Conservation (phyloP, 257 asterid species). For the Solanum virginianum region DNA sequence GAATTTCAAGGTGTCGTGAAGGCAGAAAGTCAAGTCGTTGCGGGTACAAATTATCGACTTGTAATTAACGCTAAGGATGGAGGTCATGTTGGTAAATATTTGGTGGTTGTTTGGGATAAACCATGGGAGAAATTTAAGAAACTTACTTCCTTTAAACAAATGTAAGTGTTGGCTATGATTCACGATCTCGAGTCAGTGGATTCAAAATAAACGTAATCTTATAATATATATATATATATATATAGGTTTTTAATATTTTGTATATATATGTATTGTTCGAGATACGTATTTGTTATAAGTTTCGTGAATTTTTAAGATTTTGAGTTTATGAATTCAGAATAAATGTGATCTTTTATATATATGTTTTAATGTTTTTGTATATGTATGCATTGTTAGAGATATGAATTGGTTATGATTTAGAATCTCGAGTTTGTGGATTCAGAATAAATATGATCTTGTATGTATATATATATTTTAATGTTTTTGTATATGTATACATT, state of each 20-base stretch:
- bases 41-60: slow-evolving; percentile 25
- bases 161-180: not conserved
- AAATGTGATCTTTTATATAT: not conserved
- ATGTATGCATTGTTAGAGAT: not conserved
- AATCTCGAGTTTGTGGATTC: not conserved
- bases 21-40: slow-evolving; percentile 24
- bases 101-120: slow-evolving; percentile 19
- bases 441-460: not conserved
- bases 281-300: not conserved
- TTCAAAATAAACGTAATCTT: not conserved
- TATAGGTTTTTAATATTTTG: not conserved
- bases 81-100: slow-evolving; percentile 3
- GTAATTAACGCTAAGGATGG: slow-evolving; percentile 15
- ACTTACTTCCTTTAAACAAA: slow-evolving; percentile 20
- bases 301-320: not conserved
- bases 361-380: not conserved
- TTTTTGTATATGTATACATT: not conserved
- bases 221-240: not conserved
- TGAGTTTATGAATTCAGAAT: not conserved
- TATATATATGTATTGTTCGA: not conserved
- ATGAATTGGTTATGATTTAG: not conserved
- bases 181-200: not conserved
- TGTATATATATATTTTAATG: not conserved
- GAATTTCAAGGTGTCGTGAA: slow-evolving; percentile 2
- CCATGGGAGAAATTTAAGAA: slow-evolving; percentile 11